Conservation (phyloP, 192 early-diverging fungal genomes). For the Chytriomyces sp. region DNA sequence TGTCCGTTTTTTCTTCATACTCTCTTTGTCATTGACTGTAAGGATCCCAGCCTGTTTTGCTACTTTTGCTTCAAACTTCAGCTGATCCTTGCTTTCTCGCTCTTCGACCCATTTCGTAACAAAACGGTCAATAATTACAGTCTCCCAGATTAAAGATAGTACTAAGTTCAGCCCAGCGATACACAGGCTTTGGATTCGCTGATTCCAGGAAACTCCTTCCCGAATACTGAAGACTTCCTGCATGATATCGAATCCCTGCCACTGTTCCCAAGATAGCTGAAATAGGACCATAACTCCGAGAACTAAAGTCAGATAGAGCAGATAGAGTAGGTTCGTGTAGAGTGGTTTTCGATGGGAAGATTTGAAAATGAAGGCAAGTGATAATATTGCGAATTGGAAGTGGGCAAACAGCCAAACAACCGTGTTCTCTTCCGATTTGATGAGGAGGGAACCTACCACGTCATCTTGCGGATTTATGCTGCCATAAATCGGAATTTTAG, state of each 20-base stretch:
- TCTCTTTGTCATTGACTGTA: not conserved
- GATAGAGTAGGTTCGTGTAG: conserved; percentile 49
- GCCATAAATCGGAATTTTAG: not conserved
- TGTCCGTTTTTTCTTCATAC: conserved; percentile 1
- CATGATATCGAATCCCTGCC: conserved; percentile 30
- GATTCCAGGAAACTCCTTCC: conserved; percentile 31
- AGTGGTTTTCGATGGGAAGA: conserved; percentile 43
- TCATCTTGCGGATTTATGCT: conserved; percentile 35
- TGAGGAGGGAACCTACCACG: conserved; percentile 13
- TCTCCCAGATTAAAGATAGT: conserved; percentile 28
- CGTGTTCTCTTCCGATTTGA: conserved; percentile 49
- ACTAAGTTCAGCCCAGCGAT: conserved; percentile 32
- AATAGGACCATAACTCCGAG: conserved; percentile 28
- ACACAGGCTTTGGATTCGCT: conserved; percentile 27
- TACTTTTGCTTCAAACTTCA: conserved; percentile 11
- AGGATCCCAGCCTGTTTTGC: conserved; percentile 18
- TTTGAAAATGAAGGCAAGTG: conserved; percentile 35
- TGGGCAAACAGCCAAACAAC: conserved; percentile 53
- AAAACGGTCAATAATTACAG: conserved; percentile 32
- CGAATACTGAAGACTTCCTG: conserved; percentile 32
- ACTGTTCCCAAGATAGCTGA: conserved; percentile 31
- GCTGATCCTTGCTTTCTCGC: conserved; percentile 20
- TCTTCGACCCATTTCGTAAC: conserved; percentile 30
- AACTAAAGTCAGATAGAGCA: conserved; percentile 25
- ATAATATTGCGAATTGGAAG: conserved; percentile 39